phyloP scores from a whole-genome alignment of 805 yeast genomes.

The Monosporozyma siamensis region DNA sequence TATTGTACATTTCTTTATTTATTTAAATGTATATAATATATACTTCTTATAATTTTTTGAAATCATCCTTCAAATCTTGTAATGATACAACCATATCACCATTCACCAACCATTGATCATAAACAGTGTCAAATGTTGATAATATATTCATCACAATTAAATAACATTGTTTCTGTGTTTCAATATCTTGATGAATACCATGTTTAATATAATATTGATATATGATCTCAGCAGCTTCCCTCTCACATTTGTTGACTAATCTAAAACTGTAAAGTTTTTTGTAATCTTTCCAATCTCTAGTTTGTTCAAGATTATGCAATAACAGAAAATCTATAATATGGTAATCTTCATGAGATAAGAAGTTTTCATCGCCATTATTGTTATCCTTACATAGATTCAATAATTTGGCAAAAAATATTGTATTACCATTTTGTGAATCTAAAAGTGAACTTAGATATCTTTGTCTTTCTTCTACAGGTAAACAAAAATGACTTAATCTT shows the following conservation, averaged over 20 bases:
- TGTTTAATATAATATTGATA: constrained; percentile 14
- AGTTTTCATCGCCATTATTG: constrained; percentile 2
- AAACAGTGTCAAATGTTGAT: constrained; percentile 16
- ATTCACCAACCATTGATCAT: constrained; percentile 27
- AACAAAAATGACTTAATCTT: constrained; percentile 19
- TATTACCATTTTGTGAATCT: constrained; percentile 9
- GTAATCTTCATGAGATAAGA: constrained; percentile 18
- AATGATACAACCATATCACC: constrained; percentile 22
- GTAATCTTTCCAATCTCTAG: constrained; percentile 16
- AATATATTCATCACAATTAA: constrained; percentile 23
- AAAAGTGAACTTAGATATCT: constrained; percentile 16
- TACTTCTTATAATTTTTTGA: constrained; percentile 4
- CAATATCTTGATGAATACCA: constrained; percentile 4
- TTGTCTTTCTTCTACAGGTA: constrained; percentile 16
- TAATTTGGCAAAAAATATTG: constrained; percentile 19
- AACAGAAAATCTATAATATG: constrained; percentile 21
- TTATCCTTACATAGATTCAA: constrained; percentile 12
- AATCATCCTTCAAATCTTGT: constrained; percentile 19
- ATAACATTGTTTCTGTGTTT: constrained; percentile 15
- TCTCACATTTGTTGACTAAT: constrained; percentile 19
- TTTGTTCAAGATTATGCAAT: constrained; percentile 7
- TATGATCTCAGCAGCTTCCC: constrained; percentile 26
- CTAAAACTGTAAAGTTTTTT: constrained; percentile 25
- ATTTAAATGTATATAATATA: background rate
- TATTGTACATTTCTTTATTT: too few relatives aligned